phyloP scores from a whole-genome alignment of 768 basidiomycete species.

The Cystobasidium ongulense region DNA sequence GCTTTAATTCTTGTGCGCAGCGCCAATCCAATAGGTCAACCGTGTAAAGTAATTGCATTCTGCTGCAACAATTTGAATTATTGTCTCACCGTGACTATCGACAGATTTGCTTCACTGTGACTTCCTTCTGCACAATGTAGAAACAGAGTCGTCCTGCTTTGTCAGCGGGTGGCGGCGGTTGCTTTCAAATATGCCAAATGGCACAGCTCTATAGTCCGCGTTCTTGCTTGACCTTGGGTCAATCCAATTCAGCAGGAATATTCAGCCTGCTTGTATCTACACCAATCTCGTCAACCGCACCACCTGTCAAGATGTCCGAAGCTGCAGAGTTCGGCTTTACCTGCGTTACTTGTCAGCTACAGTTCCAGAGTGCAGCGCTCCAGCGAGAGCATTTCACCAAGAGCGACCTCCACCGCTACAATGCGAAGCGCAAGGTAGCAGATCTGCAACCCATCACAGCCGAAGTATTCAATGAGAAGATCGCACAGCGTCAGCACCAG shows the following conservation, averaged over 20 bases:
- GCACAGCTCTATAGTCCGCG: no score
- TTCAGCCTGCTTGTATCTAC: not conserved
- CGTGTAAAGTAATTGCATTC: no score
- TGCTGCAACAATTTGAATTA: no score
- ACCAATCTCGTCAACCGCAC: not conserved
- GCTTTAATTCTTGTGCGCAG: no score
- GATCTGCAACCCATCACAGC: conserved; percentile 74
- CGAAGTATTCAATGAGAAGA: conserved; percentile 74
- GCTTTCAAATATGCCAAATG: no score
- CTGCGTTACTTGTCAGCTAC: conserved; percentile 83
- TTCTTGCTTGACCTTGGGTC: no score
- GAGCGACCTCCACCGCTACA: conserved; percentile 93
- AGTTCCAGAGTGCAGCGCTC: conserved; percentile 69
- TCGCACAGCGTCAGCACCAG: conserved; percentile 56
- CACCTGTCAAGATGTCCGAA: not conserved
- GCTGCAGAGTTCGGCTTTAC: conserved; percentile 52
- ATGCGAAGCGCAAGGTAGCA: conserved; percentile 74
- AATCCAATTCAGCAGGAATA: not conserved
- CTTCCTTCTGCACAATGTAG: no score
- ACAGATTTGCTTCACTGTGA: no score
- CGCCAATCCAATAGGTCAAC: no score
- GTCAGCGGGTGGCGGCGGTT: no score
- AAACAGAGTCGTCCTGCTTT: no score
- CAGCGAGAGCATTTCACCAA: conserved; percentile 76
- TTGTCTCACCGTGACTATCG: no score